A percentile compares a stretch with the other conserved stretches of the same genome.
Conservation (phyloP, 139 green algal genomes). For the Picochlorum costavermella region DNA sequence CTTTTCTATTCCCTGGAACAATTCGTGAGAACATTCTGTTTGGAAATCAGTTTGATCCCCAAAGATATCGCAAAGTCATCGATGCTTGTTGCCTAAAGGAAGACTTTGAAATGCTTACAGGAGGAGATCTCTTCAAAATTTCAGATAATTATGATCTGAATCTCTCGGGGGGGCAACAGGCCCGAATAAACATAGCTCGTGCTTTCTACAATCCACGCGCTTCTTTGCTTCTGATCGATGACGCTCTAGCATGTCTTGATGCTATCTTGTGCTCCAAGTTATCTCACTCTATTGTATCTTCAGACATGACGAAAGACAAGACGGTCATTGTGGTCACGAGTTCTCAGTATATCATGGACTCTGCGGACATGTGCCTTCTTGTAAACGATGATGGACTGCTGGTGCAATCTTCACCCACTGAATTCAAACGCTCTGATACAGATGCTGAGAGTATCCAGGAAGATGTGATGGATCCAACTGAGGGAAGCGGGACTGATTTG, state of each 20-base stretch:
- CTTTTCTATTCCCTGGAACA: constrained; percentile 52
- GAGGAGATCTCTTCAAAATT: constrained; percentile 27
- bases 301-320: constrained; percentile 23
- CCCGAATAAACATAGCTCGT: constrained; percentile 46
- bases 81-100: constrained; percentile 39
- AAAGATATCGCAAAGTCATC: constrained; percentile 46
- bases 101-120: background rate
- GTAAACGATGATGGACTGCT: no score
- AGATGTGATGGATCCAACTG: no score
- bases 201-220: constrained; percentile 50
- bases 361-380: constrained; percentile 19
- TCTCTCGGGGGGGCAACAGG: constrained; percentile 46
- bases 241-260: constrained; percentile 54
- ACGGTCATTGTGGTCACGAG: constrained; percentile 47
- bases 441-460: no score
- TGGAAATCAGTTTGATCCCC: constrained; percentile 19
- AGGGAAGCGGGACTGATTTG: no score
- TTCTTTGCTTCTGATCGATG: constrained; percentile 3
- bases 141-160: constrained; percentile 45
- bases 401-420: no score
- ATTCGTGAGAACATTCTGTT: constrained; percentile 42
- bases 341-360: constrained; percentile 10
- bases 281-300: constrained; percentile 34
- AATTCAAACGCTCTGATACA: no score
- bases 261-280: constrained; percentile 29